Percentiles rank a stretch among this genome's conserved stretches.
phyloP scores from a whole-genome alignment of 495 filamentous ascomycete species.

The Trichoderma gamsii region DNA sequence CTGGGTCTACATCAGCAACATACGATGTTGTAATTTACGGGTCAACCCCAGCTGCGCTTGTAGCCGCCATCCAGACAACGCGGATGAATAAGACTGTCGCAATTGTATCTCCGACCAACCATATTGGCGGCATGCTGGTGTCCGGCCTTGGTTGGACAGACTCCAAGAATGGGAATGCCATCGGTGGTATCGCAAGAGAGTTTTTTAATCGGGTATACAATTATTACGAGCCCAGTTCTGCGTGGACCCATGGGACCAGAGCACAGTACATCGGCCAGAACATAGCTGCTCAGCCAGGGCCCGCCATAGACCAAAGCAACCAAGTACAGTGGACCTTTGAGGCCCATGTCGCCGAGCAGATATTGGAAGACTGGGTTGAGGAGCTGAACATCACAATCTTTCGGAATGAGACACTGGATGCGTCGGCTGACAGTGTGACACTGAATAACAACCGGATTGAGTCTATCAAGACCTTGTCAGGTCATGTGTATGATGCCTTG shows the following conservation, averaged over 20 bases:
- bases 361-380: not conserved
- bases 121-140: not conserved
- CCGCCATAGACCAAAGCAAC: not conserved
- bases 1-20: not conserved
- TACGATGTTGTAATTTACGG: not conserved
- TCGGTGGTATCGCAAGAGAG: not conserved
- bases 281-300: not conserved
- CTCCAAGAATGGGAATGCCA: not conserved
- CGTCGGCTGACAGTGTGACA: not conserved
- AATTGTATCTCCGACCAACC: not conserved
- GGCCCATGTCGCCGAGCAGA: not conserved
- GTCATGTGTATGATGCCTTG: not conserved
- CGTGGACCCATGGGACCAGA: not conserved
- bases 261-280: not conserved
- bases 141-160: constrained; percentile 4
- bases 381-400: not conserved
- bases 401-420: not conserved
- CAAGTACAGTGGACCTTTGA: not conserved
- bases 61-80: not conserved
- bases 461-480: not conserved
- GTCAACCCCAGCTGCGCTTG: not conserved
- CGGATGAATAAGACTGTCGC: not conserved
- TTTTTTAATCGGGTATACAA: not conserved
- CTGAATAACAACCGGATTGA: not conserved
- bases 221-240: not conserved